These are phyloP conservation scores for Dalbergia cultrata DNA, from an alignment of 306 rosid species.

Conservation along the genomic window DNA sequence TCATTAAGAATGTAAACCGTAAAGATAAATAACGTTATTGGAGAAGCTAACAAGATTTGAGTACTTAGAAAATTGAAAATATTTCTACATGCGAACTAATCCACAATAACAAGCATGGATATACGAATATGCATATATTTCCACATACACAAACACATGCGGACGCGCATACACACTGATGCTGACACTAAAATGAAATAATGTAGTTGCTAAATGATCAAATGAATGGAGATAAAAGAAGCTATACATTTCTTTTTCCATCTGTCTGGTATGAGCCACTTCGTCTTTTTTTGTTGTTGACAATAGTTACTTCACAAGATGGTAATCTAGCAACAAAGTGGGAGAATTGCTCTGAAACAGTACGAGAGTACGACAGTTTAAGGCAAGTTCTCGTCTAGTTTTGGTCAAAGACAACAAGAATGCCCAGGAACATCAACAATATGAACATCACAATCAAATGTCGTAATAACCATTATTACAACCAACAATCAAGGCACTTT, in stretches of 20 bases:
- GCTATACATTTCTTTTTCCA: conserved; percentile 95
- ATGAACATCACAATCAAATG: conserved; percentile 47
- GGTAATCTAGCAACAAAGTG: conserved; percentile 14
- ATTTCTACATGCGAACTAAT: conserved; percentile 22
- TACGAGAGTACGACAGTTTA: conserved; percentile 84
- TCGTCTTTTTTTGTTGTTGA: conserved; percentile 84
- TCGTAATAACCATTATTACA: too few relatives aligned
- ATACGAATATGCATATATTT: neutral
- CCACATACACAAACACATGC: neutral
- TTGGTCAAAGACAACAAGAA: conserved; percentile 84
- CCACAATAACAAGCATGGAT: conserved; percentile 21
- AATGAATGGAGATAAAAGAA: conserved; percentile 23
- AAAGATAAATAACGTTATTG: neutral
- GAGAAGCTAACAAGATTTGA: conserved; percentile 29
- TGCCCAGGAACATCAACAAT: conserved; percentile 95
- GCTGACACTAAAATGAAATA: conserved; percentile 18
- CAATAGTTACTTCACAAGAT: neutral
- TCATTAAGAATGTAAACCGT: neutral
- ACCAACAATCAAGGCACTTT: too few relatives aligned
- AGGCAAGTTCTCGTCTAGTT: conserved; percentile 87
- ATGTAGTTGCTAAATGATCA: conserved; percentile 22
- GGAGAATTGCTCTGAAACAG: conserved; percentile 88
- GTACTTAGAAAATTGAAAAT: neutral
- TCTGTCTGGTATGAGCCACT: conserved; percentile 91
- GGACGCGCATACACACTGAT: too few relatives aligned